Percentiles rank a stretch among this genome's conserved stretches.
These are phyloP conservation scores for Colletotrichum cereale DNA, from an alignment of 2,329 filamentous ascomycete species.

Conservation along the genomic window DNA sequence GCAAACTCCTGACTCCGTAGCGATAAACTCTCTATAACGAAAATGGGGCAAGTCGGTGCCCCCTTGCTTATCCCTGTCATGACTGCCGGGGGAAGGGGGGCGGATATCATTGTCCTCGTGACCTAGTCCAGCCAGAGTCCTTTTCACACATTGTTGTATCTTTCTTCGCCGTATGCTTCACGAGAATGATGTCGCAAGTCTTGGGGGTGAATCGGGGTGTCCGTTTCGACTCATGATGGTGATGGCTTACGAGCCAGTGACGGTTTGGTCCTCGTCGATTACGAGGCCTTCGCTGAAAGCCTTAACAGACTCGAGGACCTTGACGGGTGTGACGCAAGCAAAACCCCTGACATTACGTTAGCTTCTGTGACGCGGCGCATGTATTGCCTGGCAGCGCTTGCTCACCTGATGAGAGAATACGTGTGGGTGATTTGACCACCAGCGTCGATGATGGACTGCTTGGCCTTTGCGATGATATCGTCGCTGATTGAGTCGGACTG, in stretches of 20 bases:
- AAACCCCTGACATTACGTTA: constrained; percentile 73
- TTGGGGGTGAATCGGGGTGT: not conserved
- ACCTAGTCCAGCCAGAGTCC: constrained; percentile 39
- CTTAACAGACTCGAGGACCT: constrained; percentile 76
- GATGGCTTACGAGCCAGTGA: constrained; percentile 56
- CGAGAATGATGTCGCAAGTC: constrained; percentile 7
- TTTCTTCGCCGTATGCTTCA: constrained; percentile 19
- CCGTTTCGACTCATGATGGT: constrained; percentile 2
- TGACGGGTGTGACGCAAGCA: constrained; percentile 78
- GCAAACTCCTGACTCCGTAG: constrained; percentile 38
- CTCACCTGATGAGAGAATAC: constrained; percentile 77
- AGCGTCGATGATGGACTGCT: constrained; percentile 75
- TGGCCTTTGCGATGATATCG: constrained; percentile 77
- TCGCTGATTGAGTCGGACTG: constrained; percentile 74
- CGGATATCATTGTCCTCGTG: constrained; percentile 38
- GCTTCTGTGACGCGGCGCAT: constrained; percentile 7
- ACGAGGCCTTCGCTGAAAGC: constrained; percentile 61
- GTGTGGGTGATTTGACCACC: constrained; percentile 85
- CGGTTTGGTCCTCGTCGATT: constrained; percentile 83
- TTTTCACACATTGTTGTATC: constrained; percentile 22
- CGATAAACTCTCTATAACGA: constrained; percentile 33
- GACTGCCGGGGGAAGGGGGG: constrained; percentile 27
- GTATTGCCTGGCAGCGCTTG: not conserved
- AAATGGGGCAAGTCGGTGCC: constrained; percentile 22
- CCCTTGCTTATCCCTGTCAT: constrained; percentile 36